These are phyloP conservation scores for Neofusicoccum parvum DNA, from an alignment of 2,329 filamentous ascomycete species.

Conservation along the genomic window DNA sequence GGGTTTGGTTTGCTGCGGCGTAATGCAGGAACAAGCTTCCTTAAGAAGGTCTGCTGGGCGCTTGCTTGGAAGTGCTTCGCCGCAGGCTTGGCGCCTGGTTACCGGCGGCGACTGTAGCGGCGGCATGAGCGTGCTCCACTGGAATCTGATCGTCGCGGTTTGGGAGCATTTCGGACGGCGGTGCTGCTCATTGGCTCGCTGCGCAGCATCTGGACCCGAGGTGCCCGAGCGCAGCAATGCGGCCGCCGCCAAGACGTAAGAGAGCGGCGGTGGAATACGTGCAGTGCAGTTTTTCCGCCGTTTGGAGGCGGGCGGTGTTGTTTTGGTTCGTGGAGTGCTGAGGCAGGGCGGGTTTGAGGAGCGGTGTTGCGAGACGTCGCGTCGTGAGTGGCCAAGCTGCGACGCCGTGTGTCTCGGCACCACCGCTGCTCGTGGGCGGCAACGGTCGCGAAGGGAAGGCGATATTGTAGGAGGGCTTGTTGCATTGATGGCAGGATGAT, in stretches of 20 bases:
- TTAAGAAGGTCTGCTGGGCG: not conserved
- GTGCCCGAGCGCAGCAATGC: not conserved
- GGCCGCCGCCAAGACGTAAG: conserved; percentile 9
- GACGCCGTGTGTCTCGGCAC: conserved; percentile 7
- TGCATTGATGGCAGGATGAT: not conserved
- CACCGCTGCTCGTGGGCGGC: not conserved
- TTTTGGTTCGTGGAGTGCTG: not conserved
- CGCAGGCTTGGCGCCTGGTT: not conserved
- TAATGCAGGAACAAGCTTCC: not conserved
- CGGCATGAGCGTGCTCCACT: conserved; percentile 1
- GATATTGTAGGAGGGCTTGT: not conserved
- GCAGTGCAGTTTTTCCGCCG: not conserved
- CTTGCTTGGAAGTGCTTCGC: not conserved
- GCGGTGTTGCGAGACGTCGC: not conserved
- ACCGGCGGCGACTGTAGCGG: not conserved
- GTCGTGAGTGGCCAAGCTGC: not conserved
- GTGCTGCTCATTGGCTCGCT: not conserved
- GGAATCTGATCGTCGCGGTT: not conserved
- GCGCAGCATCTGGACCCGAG: not conserved
- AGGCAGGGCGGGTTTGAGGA: conserved; percentile 7
- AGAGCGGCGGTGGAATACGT: not conserved
- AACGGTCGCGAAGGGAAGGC: not conserved
- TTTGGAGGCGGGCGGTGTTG: not conserved
- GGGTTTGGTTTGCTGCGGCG: not conserved
- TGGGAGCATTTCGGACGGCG: not conserved